phyloP scores from a whole-genome alignment of 768 basidiomycete species.

The Podaxis sp. region DNA sequence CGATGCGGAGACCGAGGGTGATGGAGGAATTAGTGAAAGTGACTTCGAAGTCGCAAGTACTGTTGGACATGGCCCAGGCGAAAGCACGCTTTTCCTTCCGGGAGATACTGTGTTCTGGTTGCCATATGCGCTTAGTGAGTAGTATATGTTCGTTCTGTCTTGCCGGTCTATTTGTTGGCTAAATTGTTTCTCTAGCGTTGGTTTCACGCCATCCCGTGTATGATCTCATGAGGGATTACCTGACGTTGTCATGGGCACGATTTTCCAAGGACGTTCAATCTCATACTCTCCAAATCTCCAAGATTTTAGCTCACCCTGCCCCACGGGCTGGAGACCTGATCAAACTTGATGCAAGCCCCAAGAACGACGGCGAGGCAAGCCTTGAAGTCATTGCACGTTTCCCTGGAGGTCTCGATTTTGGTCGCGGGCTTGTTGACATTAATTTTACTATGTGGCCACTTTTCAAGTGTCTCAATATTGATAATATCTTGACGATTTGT shows the following conservation, averaged over 20 bases:
- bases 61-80: slow-evolving; percentile 76
- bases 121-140: slow-evolving; percentile 85
- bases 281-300: slow-evolving; percentile 86
- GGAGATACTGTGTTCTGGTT: slow-evolving; percentile 94
- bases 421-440: slow-evolving; percentile 85
- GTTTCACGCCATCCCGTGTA: slow-evolving; percentile 93
- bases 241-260: slow-evolving; percentile 93
- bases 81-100: slow-evolving; percentile 84
- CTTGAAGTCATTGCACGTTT: slow-evolving; percentile 87
- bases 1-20: slow-evolving; percentile 71
- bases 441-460: slow-evolving; percentile 98
- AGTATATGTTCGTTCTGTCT: slow-evolving; percentile 9
- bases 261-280: slow-evolving; percentile 93
- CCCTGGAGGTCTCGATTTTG: slow-evolving; percentile 92
- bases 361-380: slow-evolving; percentile 46
- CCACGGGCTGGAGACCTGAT: slow-evolving; percentile 85
- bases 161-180: slow-evolving; percentile 11
- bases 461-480: slow-evolving; percentile 88
- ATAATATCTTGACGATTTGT: slow-evolving; percentile 89
- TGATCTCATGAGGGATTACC: slow-evolving; percentile 91
- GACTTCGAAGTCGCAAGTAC: slow-evolving; percentile 83
- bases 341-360: slow-evolving; percentile 77
- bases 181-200: slow-evolving; percentile 44
- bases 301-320: slow-evolving; percentile 82
- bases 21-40: slow-evolving; percentile 79